Percentiles rank a stretch among this genome's conserved stretches.
phyloP scores from a whole-genome alignment of 768 basidiomycete species.

The Pleurotus cornucopiae region DNA sequence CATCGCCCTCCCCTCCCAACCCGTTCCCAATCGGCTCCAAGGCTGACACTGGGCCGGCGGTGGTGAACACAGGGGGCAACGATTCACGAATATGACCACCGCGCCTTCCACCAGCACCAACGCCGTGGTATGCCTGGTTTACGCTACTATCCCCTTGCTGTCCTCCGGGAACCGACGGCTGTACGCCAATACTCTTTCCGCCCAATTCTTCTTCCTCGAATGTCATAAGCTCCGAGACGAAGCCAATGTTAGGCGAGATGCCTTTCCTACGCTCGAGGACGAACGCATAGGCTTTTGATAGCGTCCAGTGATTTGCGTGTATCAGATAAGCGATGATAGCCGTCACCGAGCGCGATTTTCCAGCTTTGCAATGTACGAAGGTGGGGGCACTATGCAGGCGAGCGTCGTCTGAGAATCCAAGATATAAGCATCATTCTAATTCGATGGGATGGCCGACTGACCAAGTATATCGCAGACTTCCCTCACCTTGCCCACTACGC shows the following conservation, averaged over 20 bases:
- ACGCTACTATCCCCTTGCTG: conserved; percentile 22
- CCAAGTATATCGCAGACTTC: conserved; percentile 87
- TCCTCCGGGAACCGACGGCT: conserved; percentile 30
- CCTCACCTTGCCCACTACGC: conserved; percentile 73
- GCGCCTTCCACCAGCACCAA: conserved; percentile 41
- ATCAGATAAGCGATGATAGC: conserved; percentile 98
- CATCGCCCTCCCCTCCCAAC: conserved; percentile 24
- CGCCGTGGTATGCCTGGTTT: conserved; percentile 32
- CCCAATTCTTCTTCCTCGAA: conserved; percentile 92
- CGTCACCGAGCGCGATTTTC: conserved; percentile 93
- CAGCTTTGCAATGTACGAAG: conserved; percentile 96
- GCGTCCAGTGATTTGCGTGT: conserved; percentile 95
- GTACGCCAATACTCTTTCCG: conserved; percentile 67
- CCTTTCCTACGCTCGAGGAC: conserved; percentile 91
- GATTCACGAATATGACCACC: conserved; percentile 72
- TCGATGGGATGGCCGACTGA: conserved; percentile 32
- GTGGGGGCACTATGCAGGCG: conserved; percentile 83
- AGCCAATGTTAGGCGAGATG: conserved; percentile 96
- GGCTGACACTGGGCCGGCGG: conserved; percentile 14
- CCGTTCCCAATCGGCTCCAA: conserved; percentile 8
- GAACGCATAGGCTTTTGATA: conserved; percentile 86
- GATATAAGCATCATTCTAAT: neutral
- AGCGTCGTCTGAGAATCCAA: conserved; percentile 70
- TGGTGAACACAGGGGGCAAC: conserved; percentile 53
- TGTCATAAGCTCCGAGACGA: conserved; percentile 94